A percentile compares a stretch with the other conserved stretches of the same genome.
Conservation (phyloP, 768 basidiomycete species). For the Russula compacta region DNA sequence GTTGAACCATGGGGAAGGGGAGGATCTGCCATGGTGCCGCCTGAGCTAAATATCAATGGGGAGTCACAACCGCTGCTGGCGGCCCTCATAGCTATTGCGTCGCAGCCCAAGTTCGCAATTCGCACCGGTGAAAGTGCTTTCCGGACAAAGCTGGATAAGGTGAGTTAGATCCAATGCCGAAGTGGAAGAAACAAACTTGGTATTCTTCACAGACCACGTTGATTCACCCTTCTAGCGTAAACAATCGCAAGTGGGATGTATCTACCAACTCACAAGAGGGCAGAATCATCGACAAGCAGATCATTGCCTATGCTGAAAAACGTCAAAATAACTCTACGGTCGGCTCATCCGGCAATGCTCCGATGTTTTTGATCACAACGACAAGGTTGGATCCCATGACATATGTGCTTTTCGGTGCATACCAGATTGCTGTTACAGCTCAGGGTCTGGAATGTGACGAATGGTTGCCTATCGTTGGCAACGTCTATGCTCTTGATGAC, state of each 20-base stretch:
- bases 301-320: conserved; percentile 81
- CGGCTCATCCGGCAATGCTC: conserved; percentile 28
- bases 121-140: conserved; percentile 56
- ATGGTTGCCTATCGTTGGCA: conserved; percentile 81
- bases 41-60: conserved; percentile 62
- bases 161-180: conserved; percentile 26
- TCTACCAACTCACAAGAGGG: conserved; percentile 25
- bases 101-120: conserved; percentile 87
- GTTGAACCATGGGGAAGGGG: conserved; percentile 27
- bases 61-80: conserved; percentile 69
- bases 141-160: conserved; percentile 79
- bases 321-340: conserved; percentile 56
- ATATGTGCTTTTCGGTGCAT: conserved; percentile 86
- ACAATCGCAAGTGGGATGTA: conserved; percentile 51
- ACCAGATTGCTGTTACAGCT: conserved; percentile 59
- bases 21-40: conserved; percentile 42
- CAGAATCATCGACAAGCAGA: conserved; percentile 47
- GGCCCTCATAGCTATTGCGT: conserved; percentile 75
- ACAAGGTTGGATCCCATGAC: conserved; percentile 83
- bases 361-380: conserved; percentile 68
- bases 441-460: conserved; percentile 79
- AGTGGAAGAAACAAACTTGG: conserved; percentile 3
- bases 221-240: conserved; percentile 84
- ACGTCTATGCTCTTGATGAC: conserved; percentile 66
- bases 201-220: conserved; percentile 45